Evolutionary conservation across 2,329 filamentous ascomycete species (phyloP), one percentile per base, ranked within the genome.

Genomic region (Pyricularia pennisetigena): DNA sequence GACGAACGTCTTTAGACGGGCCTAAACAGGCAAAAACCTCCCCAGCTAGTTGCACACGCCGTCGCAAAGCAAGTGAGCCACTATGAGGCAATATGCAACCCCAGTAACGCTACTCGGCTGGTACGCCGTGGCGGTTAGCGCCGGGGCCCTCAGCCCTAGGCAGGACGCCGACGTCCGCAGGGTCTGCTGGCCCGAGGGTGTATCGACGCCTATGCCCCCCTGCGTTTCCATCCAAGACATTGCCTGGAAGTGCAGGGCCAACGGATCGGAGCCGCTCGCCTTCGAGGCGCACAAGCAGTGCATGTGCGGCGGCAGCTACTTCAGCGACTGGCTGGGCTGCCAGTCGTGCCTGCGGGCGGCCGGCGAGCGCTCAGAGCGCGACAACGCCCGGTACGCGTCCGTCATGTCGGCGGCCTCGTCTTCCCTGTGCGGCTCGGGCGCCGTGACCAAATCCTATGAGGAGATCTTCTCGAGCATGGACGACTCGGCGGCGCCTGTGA

Each of bases 221-320:
- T 79, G 77, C 70, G 71, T 75, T 67, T 71, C 72, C 28, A 74
- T 78, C 69, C 72, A 73, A 66, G 74, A 73, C 68, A 79, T 79
- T 68, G 72, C 78, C 70, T 71, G 69, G 3, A 67, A 71, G 8
- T 79, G 77, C 71, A 68, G 67, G 3, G 73, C 77, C 65, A 79
- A 79, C 69, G 75, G 76, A 68, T 76, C 74, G 3, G 67, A 68
- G 0, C 70, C 72, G 32, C 67, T 74, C 10, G 71, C 72, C 67
- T 68, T 74, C 57, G 71, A 72, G 49, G 73, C 73, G 16, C 75
- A 78, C 70, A 74, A 74, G 63, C 70, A 75, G 71, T 75, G 26
- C 73, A 78, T 81, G 74, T 83, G 80, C 73, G 72, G 73, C 9
- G 78, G 80, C 64, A 76, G 74, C 67, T 81, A 76, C 74, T 82